Evolutionary conservation across 257 asterid genomes (phyloP).

Genomic region (Linaria vulgaris): DNA sequence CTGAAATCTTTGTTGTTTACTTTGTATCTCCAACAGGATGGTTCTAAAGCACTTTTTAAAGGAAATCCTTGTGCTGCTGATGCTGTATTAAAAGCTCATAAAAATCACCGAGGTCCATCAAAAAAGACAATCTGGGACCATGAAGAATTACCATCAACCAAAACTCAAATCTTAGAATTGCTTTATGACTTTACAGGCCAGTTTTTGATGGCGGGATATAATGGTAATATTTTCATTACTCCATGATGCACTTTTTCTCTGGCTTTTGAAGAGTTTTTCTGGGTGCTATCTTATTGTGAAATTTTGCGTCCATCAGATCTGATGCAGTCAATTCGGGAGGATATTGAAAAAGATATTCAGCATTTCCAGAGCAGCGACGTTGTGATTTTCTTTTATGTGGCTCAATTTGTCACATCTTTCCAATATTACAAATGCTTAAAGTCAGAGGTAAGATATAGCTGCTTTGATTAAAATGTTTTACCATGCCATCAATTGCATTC

Average conservation of each 20-base stretch:
- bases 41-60: conserved; percentile 76
- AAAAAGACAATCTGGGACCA: conserved; percentile 73
- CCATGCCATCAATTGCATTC: conserved; percentile 1
- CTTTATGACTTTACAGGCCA: conserved; percentile 71
- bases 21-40: conserved; percentile 62
- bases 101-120: conserved; percentile 64
- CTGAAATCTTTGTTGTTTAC: conserved; percentile 14
- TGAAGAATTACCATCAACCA: conserved; percentile 58
- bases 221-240: conserved; percentile 48
- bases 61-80: conserved; percentile 82
- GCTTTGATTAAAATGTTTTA: conserved; percentile 14
- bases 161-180: conserved; percentile 45
- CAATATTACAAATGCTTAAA: conserved; percentile 69
- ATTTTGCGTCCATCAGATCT: conserved; percentile 46
- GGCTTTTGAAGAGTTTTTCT: conserved; percentile 17
- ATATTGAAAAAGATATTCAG: conserved; percentile 78
- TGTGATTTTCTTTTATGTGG: conserved; percentile 70
- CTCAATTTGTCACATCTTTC: conserved; percentile 77
- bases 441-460: conserved; percentile 48
- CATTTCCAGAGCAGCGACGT: conserved; percentile 71
- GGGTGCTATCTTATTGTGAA: conserved; percentile 22
- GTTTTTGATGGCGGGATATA: conserved; percentile 82
- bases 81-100: conserved; percentile 60
- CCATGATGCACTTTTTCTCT: not conserved
- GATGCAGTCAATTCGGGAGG: conserved; percentile 84